A percentile compares a stretch with the other conserved stretches of the same genome.
phyloP scores from a whole-genome alignment of 768 basidiomycete genomes.

The Boletus subcaerulescens region DNA sequence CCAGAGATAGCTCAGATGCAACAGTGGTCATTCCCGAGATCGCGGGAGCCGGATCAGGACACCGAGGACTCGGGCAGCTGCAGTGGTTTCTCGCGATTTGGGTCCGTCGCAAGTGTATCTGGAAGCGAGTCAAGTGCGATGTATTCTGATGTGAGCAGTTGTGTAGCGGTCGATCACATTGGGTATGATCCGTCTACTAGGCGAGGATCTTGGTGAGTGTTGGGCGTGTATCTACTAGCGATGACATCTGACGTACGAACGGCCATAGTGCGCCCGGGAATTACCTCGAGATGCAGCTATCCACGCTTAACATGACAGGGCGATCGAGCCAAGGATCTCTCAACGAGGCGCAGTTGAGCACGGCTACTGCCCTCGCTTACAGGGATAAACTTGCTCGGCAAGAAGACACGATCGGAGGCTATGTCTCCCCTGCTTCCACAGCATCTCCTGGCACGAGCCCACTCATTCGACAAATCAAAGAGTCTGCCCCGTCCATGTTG shows the following conservation, averaged over 20 bases:
- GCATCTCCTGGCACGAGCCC: constrained; percentile 40
- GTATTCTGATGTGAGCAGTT: constrained; percentile 44
- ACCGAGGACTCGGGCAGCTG: constrained; percentile 52
- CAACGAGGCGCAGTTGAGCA: constrained; percentile 26
- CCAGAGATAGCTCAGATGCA: constrained; percentile 43
- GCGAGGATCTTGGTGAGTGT: constrained; percentile 31
- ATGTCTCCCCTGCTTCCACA: constrained; percentile 45
- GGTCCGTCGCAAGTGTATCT: constrained; percentile 57
- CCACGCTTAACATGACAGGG: constrained; percentile 29
- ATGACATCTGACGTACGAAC: constrained; percentile 20
- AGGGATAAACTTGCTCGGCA: constrained; percentile 26
- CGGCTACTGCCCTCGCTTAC: constrained; percentile 21
- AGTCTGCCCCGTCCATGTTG: constrained; percentile 19
- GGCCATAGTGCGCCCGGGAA: constrained; percentile 28
- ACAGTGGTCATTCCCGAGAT: constrained; percentile 42
- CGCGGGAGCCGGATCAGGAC: constrained; percentile 44
- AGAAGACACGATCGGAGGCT: constrained; percentile 28
- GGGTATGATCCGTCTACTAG: constrained; percentile 33
- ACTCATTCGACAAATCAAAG: constrained; percentile 24
- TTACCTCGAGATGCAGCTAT: constrained; percentile 29
- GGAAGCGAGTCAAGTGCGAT: constrained; percentile 58
- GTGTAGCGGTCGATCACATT: constrained; percentile 30
- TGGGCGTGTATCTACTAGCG: constrained; percentile 18
- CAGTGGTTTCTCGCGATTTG: constrained; percentile 49
- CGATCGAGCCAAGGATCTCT: constrained; percentile 34